Conservation (phyloP, 768 basidiomycete genomes). For the Tricholoma bakamatsutake region DNA sequence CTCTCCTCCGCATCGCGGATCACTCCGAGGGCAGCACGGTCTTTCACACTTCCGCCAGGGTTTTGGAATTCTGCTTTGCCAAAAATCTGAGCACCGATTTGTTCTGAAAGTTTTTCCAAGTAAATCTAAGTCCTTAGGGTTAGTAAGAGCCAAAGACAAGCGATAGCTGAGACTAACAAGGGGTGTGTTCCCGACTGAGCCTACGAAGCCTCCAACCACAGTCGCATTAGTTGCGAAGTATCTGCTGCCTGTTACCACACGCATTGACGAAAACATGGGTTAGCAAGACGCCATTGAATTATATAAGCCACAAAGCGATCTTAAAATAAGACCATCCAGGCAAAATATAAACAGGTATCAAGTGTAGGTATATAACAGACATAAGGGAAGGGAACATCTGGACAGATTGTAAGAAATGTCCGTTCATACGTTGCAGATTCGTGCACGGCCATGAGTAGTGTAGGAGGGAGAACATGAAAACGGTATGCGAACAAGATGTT, state of each 20-base stretch:
- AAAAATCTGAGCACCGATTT: slow-evolving; percentile 76
- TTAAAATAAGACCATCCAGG: slow-evolving; percentile 19
- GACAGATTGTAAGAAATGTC: slow-evolving; percentile 23
- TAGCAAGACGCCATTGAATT: slow-evolving; percentile 31
- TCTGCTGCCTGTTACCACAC: slow-evolving; percentile 22
- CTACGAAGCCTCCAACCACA: slow-evolving; percentile 73
- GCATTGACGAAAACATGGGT: slow-evolving; percentile 30
- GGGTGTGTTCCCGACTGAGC: slow-evolving; percentile 91
- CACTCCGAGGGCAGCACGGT: slow-evolving; percentile 90
- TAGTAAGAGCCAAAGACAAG: background rate
- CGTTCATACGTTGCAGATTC: slow-evolving; percentile 32
- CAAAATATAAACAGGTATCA: slow-evolving; percentile 16
- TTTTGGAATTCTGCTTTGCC: slow-evolving; percentile 99
- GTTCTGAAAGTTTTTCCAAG: slow-evolving; percentile 74
- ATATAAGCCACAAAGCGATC: slow-evolving; percentile 19
- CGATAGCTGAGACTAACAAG: slow-evolving; percentile 46
- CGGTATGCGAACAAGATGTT: slow-evolving; percentile 26
- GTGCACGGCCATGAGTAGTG: slow-evolving; percentile 36
- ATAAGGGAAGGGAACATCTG: slow-evolving; percentile 24
- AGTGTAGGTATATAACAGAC: slow-evolving; percentile 24
- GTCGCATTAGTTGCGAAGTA: slow-evolving; percentile 32
- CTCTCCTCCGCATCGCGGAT: slow-evolving; percentile 80
- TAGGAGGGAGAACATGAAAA: slow-evolving; percentile 21
- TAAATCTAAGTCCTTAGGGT: slow-evolving; percentile 55
- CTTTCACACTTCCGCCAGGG: slow-evolving; percentile 96